phyloP scores from a whole-genome alignment of 1,139 yeast species.

The Pichia kudriavzevii region DNA sequence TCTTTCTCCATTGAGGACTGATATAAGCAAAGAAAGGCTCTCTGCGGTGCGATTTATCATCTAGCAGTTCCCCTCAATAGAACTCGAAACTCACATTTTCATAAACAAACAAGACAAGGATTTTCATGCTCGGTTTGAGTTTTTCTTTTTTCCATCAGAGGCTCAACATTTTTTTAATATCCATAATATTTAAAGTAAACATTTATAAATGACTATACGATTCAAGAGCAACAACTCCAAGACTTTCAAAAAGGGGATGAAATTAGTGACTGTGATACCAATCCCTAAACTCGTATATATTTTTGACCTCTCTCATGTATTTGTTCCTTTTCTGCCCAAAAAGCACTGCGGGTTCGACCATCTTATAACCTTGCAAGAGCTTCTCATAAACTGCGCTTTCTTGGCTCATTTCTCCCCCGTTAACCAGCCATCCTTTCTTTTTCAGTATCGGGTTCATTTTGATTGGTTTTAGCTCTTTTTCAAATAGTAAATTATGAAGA shows the following conservation, averaged over 20 bases:
- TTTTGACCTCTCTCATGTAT: constrained; percentile 13
- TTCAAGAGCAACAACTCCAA: too few relatives aligned
- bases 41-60: too few relatives aligned
- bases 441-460: constrained; percentile 23
- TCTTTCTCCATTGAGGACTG: constrained; percentile 10
- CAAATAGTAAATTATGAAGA: constrained; percentile 34
- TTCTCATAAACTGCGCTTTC: constrained; percentile 22
- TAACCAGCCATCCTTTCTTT: constrained; percentile 8
- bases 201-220: too few relatives aligned
- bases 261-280: constrained; percentile 11
- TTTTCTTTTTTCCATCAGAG: too few relatives aligned
- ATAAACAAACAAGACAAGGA: too few relatives aligned
- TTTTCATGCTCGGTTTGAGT: too few relatives aligned
- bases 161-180: too few relatives aligned
- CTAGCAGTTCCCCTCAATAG: too few relatives aligned
- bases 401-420: constrained; percentile 16
- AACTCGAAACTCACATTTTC: too few relatives aligned
- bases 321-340: constrained; percentile 21
- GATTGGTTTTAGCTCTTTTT: constrained; percentile 29
- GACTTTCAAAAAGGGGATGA: too few relatives aligned
- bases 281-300: constrained; percentile 13
- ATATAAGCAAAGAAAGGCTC: too few relatives aligned
- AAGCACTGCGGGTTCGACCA: constrained; percentile 28
- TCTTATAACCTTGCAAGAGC: constrained; percentile 25
- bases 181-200: too few relatives aligned